These are phyloP conservation scores for Thuja plicata DNA, from an alignment of 83 land plant species.

Conservation along the genomic window DNA sequence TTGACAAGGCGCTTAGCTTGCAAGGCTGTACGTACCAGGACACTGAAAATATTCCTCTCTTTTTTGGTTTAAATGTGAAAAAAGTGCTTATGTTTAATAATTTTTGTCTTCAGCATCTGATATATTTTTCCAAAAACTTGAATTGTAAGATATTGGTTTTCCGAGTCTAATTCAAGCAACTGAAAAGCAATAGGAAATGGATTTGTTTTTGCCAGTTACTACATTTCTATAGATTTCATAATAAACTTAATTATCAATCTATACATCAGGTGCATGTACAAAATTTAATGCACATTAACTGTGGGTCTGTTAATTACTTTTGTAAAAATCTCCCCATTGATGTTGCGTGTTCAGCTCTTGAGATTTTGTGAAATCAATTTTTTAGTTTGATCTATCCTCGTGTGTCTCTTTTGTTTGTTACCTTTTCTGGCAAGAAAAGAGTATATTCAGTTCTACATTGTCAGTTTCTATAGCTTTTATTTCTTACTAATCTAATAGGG, in stretches of 20 bases:
- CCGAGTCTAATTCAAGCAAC: background rate
- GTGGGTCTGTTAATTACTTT: background rate
- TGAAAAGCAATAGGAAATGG: background rate
- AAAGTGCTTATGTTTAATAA: background rate
- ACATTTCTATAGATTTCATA: background rate
- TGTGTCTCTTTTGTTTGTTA: background rate
- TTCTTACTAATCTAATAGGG: background rate
- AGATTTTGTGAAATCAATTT: background rate
- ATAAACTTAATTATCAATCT: background rate
- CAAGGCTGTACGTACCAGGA: constrained; percentile 11
- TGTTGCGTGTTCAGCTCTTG: background rate
- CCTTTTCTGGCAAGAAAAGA: background rate
- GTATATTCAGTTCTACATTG: background rate
- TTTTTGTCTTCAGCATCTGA: background rate
- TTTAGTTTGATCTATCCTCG: background rate
- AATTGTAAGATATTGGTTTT: background rate
- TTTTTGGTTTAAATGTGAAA: background rate
- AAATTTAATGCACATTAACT: background rate
- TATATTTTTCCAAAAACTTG: background rate
- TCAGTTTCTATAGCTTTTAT: background rate
- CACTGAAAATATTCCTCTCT: background rate
- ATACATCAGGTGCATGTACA: background rate
- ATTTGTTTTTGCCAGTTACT: background rate
- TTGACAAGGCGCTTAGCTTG: constrained; percentile 6
- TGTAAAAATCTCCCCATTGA: background rate